Evolutionary conservation across 805 yeast genomes (phyloP).

Genomic region (Candida tibetensis): DNA sequence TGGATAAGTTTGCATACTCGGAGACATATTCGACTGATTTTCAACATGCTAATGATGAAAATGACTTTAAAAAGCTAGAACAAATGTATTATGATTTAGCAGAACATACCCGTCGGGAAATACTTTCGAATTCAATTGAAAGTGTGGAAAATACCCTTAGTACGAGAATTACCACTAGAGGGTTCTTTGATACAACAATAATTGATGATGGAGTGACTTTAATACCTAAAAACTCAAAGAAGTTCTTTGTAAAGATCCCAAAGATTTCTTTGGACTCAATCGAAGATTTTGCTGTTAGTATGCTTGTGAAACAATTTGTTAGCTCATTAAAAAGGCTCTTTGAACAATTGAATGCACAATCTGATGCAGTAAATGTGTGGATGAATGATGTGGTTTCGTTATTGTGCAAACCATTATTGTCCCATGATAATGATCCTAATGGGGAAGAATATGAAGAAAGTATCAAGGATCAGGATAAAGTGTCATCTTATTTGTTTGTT

Average conservation of each 20-base stretch:
- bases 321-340: slow-evolving; percentile 19
- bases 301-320: slow-evolving; percentile 19
- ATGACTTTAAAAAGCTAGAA: slow-evolving; percentile 23
- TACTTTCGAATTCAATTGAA: slow-evolving; percentile 29
- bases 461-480: slow-evolving; percentile 70
- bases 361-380: slow-evolving; percentile 52
- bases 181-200: slow-evolving; percentile 12
- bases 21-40: slow-evolving; percentile 4
- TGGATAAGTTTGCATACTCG: slow-evolving; percentile 8
- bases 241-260: slow-evolving; percentile 31
- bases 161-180: slow-evolving; percentile 23
- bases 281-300: slow-evolving; percentile 15
- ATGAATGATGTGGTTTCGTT: slow-evolving; percentile 39
- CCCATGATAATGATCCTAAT: slow-evolving; percentile 48
- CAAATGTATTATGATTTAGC: slow-evolving; percentile 32
- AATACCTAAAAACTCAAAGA: slow-evolving; percentile 34
- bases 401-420: slow-evolving; percentile 49
- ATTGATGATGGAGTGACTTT: slow-evolving; percentile 29
- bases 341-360: slow-evolving; percentile 49
- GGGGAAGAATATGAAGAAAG: slow-evolving; percentile 80
- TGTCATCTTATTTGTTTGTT: slow-evolving; percentile 55
- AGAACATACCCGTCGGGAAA: slow-evolving; percentile 31
- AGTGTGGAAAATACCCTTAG: slow-evolving; percentile 26
- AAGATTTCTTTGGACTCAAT: slow-evolving; percentile 17
- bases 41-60: slow-evolving; percentile 1